Base-by-base conservation (phyloP, 768 basidiomycete species). In the Suillus variegatus region DNA sequence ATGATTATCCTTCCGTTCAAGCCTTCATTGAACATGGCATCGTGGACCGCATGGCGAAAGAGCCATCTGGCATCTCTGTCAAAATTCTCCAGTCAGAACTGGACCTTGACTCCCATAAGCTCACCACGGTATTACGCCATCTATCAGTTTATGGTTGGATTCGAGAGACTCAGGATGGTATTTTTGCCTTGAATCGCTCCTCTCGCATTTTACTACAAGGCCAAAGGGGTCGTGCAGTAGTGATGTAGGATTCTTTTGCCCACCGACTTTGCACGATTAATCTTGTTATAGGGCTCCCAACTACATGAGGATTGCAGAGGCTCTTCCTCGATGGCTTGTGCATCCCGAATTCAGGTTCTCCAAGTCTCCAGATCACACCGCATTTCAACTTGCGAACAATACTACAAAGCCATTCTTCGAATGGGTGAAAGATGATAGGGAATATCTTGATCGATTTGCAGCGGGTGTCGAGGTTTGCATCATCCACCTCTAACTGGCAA, bases 351-450 rank as follows among this genome's bases (percentile, higher is more conserved):
- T 66, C 64, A 65, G 64, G 49, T 67, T 68, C 38, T 67, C 64
- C 6, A 6, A 51, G 9, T 64, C 63, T 55, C 60, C 63, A 25
- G 32, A 6, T n/a, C 38, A 81, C 61, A 79, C 77, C 16, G 79
- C 80, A 6, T 80, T 79, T 71, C 79, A 80, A 64, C 70, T 80
- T 16, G 71, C 78, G 14, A 74, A 76, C 57, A 75, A 79, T 52
- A 78, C 79, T 5, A 72, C 78, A 40, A 70, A 77, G 12, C 65
- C 77, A 20, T 79, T 77, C 70, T 80, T 80, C 54, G 79, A 76
- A 36, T 64, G 44, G 36, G n/a, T 62, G 36, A 64, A 64, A 46
- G 25, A 64, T 3, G 35, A 64, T 35, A 58, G 18, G 3, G 12
- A 38, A 32, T 38, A 38, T 25, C 56, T 63, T 4, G 20, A 4